Conservation (phyloP, 108 stramenopile species). For the Cyclotella atomus region DNA sequence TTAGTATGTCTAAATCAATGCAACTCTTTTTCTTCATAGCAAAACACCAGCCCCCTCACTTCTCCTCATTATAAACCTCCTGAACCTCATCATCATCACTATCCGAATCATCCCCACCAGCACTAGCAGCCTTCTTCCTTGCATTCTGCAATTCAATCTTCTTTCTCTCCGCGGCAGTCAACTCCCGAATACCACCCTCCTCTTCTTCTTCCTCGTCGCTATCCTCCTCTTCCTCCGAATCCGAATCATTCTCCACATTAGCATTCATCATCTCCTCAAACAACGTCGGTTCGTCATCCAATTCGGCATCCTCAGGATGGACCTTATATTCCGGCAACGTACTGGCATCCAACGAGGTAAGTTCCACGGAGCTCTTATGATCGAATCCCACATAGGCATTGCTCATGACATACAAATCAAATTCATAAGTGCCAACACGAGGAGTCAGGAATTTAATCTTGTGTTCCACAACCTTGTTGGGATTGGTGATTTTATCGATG, state of each 20-base stretch:
- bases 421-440: slow-evolving; percentile 83
- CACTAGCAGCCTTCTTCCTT: slow-evolving; percentile 68
- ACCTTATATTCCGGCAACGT: slow-evolving; percentile 92
- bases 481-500: slow-evolving; percentile 87
- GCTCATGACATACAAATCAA: slow-evolving; percentile 90
- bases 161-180: slow-evolving; percentile 83
- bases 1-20: neutral
- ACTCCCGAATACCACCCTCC: slow-evolving; percentile 66
- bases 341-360: slow-evolving; percentile 89
- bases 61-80: slow-evolving; percentile 76
- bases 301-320: slow-evolving; percentile 96
- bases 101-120: slow-evolving; percentile 69
- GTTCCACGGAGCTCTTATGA: slow-evolving; percentile 62
- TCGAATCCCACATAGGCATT: slow-evolving; percentile 96
- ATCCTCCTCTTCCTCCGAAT: slow-evolving; percentile 80
- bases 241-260: slow-evolving; percentile 88
- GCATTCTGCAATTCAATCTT: slow-evolving; percentile 82
- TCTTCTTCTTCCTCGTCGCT: slow-evolving; percentile 63
- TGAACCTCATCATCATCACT: slow-evolving; percentile 81
- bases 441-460: slow-evolving; percentile 97
- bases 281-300: slow-evolving; percentile 98
- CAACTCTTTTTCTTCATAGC: neutral
- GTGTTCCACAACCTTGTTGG: slow-evolving; percentile 77
- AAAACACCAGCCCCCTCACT: neutral
- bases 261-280: slow-evolving; percentile 97